Base-by-base conservation (phyloP, 2,329 filamentous ascomycete genomes). In the Daldinia sp. region DNA sequence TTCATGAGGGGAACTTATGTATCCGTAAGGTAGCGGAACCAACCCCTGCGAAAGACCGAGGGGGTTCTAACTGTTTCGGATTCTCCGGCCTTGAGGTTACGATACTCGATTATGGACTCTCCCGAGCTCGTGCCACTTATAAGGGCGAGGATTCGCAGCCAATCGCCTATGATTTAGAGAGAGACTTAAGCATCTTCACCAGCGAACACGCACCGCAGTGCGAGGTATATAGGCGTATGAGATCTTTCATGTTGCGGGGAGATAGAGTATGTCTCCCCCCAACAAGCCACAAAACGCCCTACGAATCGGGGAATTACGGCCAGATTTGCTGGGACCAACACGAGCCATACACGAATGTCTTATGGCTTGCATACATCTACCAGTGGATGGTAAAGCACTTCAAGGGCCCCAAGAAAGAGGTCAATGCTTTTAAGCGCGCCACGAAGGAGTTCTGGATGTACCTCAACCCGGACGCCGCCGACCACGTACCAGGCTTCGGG, bases 1-100 rank as follows among this genome's bases (percentile, higher is more conserved):
- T 90, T 3, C 87, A 90, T 68, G 87, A 90, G 66, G 87, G 87
- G 3, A 89, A 90, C 66, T 74, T 90, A 13, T 89, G 87, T 64
- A 80, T 89, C 48, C 80, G 81, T 3, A 80, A 79, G 53, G 75
- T 77, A 0, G 71, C 76, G 2, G 68, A 78, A 2, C 70, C 79
- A 0, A 70, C 70, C 7, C 69, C 75, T 1, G 74, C 73, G 30
- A 72, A 74, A 3, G 66, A 73, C 3, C 68, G 74, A 41, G 70
- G 70, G 11, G 71, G 75, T 2, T 66, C 69, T 0, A 75, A 78
- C 2, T 77, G 79, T 50, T 87, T 87, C 73, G 86, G 86, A 25
- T 83, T 80, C 67, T 89, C 87, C 0, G 86, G 86, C 1, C 77
- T 89, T 3, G 85, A 88, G 57, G 84, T 89, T 47, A 89, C 87